Evolutionary conservation across 78 protist genomes (phyloP), one percentile per base, ranked within the genome.

Genomic region (Dictyostelium discoideum): DNA sequence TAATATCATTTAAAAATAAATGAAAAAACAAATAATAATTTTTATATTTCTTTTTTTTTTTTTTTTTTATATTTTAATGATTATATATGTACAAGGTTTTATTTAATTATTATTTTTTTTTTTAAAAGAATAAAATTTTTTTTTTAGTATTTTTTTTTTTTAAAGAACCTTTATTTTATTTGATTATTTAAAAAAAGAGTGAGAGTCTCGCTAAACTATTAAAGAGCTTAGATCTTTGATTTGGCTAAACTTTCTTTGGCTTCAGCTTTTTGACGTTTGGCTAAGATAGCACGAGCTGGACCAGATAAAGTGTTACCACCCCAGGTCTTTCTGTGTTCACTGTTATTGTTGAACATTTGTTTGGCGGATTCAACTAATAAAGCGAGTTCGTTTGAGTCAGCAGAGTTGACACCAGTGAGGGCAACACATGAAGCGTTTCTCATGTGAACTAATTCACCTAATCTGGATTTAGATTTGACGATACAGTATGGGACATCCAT

Each of bases 401-500:
- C 85, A 40, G 44, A 20, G 83, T 82, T 57, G 63, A 99, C 97
- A 60, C 84, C 88, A 24, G 98, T 97, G 80, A 99, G 7, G 78
- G 99, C 99, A 67, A 99, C 94, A 29, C 97, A 86, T 0, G 99
- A 84, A 48, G 99, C 98, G 65, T 78, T 99, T 98, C 98, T 99
- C 97, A 86, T 32, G 98, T 98, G 98, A 10, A 98, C 99, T 24
- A 99, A 84, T 39, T 82, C 39, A 80, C 99, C 99, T 48, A 99
- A 97, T 80, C 99, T 97, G 11, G 99, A 65, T 98, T 99, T 99
- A 95, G 98, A 93, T 98, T 98, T 98, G 92, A 99, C 99, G 69
- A 99, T 99, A 97, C 97, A 85, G 98, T 98, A 99, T 22, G 99
- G 99, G 29, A 99, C 96, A 74, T 97, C 99, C 97, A 87, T 90